Evolutionary conservation across 1,139 yeast species (phyloP).

Genomic region (Blastobotrys aristatus): DNA sequence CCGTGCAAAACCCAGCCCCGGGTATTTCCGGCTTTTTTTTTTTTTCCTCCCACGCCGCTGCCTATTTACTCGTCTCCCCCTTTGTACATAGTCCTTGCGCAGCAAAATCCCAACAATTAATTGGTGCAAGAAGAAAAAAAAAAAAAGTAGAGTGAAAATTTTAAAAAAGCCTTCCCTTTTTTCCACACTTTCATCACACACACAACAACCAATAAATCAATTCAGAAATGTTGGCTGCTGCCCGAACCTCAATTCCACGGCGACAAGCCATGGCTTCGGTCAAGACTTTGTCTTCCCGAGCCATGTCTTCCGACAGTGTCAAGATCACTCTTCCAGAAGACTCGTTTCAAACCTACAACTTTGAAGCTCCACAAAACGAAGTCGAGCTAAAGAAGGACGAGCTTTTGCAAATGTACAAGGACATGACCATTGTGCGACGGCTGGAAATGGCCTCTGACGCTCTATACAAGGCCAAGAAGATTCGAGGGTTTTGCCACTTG

Average conservation of each 20-base stretch:
- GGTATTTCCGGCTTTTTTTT: neutral
- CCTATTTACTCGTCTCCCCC: neutral
- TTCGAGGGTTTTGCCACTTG: slow-evolving; percentile 97
- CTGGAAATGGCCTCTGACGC: slow-evolving; percentile 99
- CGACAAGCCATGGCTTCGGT: slow-evolving; percentile 7
- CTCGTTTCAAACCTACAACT: slow-evolving; percentile 80
- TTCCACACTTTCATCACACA: neutral
- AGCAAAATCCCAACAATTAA: neutral
- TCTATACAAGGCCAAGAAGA: slow-evolving; percentile 94
- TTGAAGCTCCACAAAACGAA: slow-evolving; percentile 59
- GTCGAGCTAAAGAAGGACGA: slow-evolving; percentile 77
- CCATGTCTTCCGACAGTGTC: slow-evolving; percentile 21
- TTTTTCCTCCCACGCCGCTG: neutral
- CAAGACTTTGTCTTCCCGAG: slow-evolving; percentile 10
- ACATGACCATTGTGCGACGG: slow-evolving; percentile 88
- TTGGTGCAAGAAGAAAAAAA: neutral
- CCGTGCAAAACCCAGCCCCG: neutral
- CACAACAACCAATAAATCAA: neutral
- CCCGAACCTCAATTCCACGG: slow-evolving; percentile 10
- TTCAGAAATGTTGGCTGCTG: slow-evolving; percentile 13
- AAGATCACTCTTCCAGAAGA: slow-evolving; percentile 60
- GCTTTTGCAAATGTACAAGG: slow-evolving; percentile 89
- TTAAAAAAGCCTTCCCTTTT: neutral
- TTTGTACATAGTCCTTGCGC: neutral
- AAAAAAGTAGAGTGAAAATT: neutral